Evolutionary conservation across 257 asterid species (phyloP).

Genomic region (Nicotiana sylvestris): DNA sequence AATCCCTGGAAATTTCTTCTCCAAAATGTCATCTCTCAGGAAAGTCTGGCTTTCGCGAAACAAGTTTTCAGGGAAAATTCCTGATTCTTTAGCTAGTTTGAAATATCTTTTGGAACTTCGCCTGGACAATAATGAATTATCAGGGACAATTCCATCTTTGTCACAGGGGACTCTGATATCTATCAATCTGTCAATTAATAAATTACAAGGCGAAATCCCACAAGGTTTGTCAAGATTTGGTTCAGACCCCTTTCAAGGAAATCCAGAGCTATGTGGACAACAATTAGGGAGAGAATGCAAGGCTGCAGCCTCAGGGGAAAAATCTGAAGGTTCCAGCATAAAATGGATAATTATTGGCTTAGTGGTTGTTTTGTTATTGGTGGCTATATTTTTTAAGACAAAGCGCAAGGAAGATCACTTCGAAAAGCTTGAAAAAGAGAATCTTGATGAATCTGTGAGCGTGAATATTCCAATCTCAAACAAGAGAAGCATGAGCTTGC

Average conservation of each 20-base stretch:
- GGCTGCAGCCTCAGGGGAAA: neutral
- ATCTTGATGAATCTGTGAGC: slow-evolving; percentile 37
- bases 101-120: slow-evolving; percentile 28
- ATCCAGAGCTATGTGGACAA: slow-evolving; percentile 54
- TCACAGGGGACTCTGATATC: slow-evolving; percentile 35
- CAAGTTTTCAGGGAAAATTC: slow-evolving; percentile 57
- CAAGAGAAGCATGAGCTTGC: slow-evolving; percentile 27
- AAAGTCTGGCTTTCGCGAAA: slow-evolving; percentile 45
- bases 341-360: slow-evolving; percentile 58
- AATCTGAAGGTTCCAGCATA: slow-evolving; percentile 24
- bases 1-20: slow-evolving; percentile 40
- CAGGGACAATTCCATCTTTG: slow-evolving; percentile 52
- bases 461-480: slow-evolving; percentile 36
- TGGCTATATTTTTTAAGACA: slow-evolving; percentile 44
- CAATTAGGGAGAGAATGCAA: slow-evolving; percentile 38
- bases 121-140: slow-evolving; percentile 51
- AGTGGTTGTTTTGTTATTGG: slow-evolving; percentile 45
- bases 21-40: slow-evolving; percentile 46
- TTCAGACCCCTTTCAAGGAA: slow-evolving; percentile 41
- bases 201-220: slow-evolving; percentile 72
- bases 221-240: slow-evolving; percentile 43
- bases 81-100: slow-evolving; percentile 38
- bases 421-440: slow-evolving; percentile 41
- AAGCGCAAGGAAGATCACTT: slow-evolving; percentile 41
- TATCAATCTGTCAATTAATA: slow-evolving; percentile 45